phyloP scores from a whole-genome alignment of 2,329 filamentous ascomycete genomes.

The Cadophora malorum region DNA sequence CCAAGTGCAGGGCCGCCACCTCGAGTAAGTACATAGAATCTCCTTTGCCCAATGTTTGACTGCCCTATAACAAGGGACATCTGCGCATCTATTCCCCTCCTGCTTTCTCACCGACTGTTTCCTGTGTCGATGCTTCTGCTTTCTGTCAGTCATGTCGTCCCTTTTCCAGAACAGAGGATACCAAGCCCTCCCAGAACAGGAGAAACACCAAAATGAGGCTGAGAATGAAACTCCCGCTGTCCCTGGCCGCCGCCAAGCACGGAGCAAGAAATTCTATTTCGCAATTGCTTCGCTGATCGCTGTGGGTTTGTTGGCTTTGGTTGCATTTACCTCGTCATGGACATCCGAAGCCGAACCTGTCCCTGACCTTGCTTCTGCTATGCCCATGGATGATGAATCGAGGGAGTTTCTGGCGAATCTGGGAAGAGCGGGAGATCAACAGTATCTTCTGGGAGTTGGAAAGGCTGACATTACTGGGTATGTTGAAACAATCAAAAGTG shows the following conservation, averaged over 20 bases:
- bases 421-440: slow-evolving; percentile 35
- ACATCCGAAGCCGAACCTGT: not conserved
- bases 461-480: slow-evolving; percentile 75
- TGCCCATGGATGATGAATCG: slow-evolving; percentile 18
- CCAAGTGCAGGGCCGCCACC: not conserved
- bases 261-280: slow-evolving; percentile 19
- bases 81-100: slow-evolving; percentile 15
- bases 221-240: slow-evolving; percentile 10
- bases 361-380: not conserved
- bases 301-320: slow-evolving; percentile 16
- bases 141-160: slow-evolving; percentile 25
- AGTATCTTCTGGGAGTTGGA: slow-evolving; percentile 70
- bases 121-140: slow-evolving; percentile 9
- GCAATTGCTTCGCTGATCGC: slow-evolving; percentile 7
- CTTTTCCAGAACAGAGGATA: slow-evolving; percentile 26
- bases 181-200: slow-evolving; percentile 25
- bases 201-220: slow-evolving; percentile 17
- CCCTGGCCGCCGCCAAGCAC: slow-evolving; percentile 11
- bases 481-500: not conserved
- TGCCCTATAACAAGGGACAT: slow-evolving; percentile 8
- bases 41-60: not conserved
- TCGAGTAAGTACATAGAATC: not conserved
- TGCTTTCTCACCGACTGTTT: slow-evolving; percentile 11
- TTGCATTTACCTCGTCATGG: slow-evolving; percentile 14
- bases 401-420: slow-evolving; percentile 8